Evolutionary conservation across 2,329 filamentous ascomycete species (phyloP).

Genomic region (Aspergillus candidus): DNA sequence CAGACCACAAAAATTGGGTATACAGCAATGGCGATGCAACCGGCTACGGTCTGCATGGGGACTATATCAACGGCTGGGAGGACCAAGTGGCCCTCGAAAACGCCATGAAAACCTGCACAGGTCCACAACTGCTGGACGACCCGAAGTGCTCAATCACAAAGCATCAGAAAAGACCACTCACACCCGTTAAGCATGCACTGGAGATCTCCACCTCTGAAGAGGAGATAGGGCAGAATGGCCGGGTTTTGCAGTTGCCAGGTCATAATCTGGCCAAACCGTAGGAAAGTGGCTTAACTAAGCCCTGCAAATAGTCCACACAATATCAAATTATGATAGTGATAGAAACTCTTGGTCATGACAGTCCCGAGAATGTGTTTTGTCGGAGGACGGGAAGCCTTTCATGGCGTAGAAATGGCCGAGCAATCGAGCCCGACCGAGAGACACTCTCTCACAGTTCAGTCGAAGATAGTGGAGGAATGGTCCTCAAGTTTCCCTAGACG

Average conservation of each 20-base stretch:
- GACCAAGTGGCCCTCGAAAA: conserved; percentile 34
- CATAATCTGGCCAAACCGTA: background rate
- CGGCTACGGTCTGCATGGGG: conserved; percentile 50
- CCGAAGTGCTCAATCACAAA: conserved; percentile 15
- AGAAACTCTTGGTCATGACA: background rate
- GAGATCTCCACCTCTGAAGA: conserved; percentile 10
- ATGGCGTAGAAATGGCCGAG: no score
- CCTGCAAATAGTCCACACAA: no score
- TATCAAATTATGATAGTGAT: conserved; percentile 4
- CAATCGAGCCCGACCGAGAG: no score
- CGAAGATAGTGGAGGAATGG: no score
- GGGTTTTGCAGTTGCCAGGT: conserved; percentile 11
- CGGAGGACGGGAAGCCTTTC: no score
- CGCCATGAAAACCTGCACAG: conserved; percentile 30
- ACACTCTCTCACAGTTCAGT: no score
- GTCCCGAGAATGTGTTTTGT: background rate
- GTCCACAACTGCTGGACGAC: conserved; percentile 4
- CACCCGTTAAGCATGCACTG: conserved; percentile 6
- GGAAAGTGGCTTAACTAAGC: no score
- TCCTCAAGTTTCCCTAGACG: no score
- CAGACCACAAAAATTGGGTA: conserved; percentile 40
- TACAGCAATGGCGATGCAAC: conserved; percentile 46
- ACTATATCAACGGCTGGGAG: conserved; percentile 48
- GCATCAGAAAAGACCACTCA: conserved; percentile 6
- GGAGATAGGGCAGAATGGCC: conserved; percentile 13